These are phyloP conservation scores for Prototheca cutis DNA, from an alignment of 163 green algal genomes.

Conservation along the genomic window DNA sequence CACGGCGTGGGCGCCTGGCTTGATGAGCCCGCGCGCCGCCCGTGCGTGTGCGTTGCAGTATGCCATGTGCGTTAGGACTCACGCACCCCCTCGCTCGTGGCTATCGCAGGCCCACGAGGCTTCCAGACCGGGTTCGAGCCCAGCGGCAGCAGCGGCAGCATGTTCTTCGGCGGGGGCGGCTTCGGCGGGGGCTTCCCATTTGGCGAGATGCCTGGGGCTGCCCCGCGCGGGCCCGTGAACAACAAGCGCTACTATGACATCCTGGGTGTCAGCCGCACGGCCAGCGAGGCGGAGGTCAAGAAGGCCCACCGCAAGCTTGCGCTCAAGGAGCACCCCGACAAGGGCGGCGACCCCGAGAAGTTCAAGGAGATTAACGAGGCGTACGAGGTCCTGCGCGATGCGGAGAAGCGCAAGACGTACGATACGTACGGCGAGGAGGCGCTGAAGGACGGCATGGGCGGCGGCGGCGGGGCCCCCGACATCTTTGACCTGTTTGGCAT, in stretches of 20 bases:
- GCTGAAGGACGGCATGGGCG: slow-evolving; percentile 87
- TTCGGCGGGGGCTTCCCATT: slow-evolving; percentile 42
- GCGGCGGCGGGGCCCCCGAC: slow-evolving; percentile 52
- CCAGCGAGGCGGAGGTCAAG: slow-evolving; percentile 79
- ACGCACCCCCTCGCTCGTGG: background rate
- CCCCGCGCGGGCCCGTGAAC: slow-evolving; percentile 39
- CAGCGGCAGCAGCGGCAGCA: slow-evolving; percentile 5
- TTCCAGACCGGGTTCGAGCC: background rate
- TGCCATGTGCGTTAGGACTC: background rate
- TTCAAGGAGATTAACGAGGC: slow-evolving; percentile 96
- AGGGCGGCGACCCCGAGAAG: slow-evolving; percentile 73
- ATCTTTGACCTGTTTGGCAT: slow-evolving; percentile 80
- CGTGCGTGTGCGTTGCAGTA: background rate
- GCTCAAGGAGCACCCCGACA: slow-evolving; percentile 20
- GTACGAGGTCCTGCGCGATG: slow-evolving; percentile 82
- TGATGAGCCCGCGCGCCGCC: too few relatives aligned
- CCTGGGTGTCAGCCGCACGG: slow-evolving; percentile 73
- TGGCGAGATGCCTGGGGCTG: slow-evolving; percentile 23
- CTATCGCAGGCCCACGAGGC: background rate
- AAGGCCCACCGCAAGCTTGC: slow-evolving; percentile 86
- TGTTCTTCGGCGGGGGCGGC: slow-evolving; percentile 31
- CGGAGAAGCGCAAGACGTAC: slow-evolving; percentile 84
- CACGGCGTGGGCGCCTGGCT: too few relatives aligned
- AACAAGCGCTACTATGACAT: slow-evolving; percentile 86
- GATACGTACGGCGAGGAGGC: slow-evolving; percentile 96